These are phyloP conservation scores for Lepidium aucheri DNA, from an alignment of 345 rosid species.

Conservation along the genomic window DNA sequence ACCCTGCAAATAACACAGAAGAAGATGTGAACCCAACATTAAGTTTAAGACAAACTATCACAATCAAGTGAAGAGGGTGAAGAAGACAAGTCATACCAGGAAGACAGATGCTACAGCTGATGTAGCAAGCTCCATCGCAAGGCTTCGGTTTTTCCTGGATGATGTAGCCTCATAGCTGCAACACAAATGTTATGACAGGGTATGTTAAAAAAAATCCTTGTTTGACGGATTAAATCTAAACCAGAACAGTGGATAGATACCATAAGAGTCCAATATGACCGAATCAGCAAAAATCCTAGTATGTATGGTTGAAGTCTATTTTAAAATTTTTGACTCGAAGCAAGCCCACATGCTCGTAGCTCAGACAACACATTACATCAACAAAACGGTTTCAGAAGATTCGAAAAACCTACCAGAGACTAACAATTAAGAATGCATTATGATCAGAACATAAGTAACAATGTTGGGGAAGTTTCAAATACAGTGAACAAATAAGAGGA, in stretches of 20 bases:
- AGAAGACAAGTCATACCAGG: constrained; percentile 42
- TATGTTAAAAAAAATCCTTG: background rate
- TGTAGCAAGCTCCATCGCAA: constrained; percentile 59
- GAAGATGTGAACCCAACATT: background rate
- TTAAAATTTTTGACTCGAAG: background rate
- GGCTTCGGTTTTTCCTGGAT: constrained; percentile 62
- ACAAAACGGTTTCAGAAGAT: background rate
- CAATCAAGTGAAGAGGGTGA: background rate
- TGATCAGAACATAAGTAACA: constrained; percentile 3
- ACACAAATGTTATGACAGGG: background rate
- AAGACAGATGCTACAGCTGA: constrained; percentile 75
- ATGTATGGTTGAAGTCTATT: background rate
- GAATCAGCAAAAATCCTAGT: background rate
- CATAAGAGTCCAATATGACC: background rate
- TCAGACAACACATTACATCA: background rate
- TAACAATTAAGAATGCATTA: background rate
- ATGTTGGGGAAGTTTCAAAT: constrained; percentile 3
- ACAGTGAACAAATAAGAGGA: background rate
- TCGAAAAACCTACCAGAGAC: background rate
- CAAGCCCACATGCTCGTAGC: background rate
- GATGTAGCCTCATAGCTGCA: constrained; percentile 89
- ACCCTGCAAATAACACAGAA: constrained; percentile 49
- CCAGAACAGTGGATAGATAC: background rate
- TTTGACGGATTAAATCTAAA: background rate
- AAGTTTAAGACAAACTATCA: background rate